These are phyloP conservation scores for Termitomyces sp. DNA, from an alignment of 768 basidiomycete species.

Conservation along the genomic window DNA sequence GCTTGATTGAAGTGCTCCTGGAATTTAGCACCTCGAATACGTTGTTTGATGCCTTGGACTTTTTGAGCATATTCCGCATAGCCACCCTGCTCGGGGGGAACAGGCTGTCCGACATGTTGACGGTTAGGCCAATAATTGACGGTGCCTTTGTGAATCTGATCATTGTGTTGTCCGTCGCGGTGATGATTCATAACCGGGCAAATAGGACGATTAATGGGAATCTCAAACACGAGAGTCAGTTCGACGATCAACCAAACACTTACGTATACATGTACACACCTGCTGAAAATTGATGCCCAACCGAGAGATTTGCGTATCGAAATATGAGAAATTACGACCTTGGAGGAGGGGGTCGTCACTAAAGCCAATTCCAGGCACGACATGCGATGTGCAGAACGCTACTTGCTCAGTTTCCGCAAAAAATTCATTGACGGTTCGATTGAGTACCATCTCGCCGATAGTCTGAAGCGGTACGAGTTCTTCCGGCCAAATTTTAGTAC, in stretches of 20 bases:
- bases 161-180: constrained; percentile 55
- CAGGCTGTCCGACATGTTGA: constrained; percentile 40
- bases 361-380: constrained; percentile 66
- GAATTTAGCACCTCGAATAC: constrained; percentile 68
- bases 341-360: constrained; percentile 79
- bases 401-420: constrained; percentile 88
- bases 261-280: constrained; percentile 26
- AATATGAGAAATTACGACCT: constrained; percentile 82
- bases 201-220: constrained; percentile 79
- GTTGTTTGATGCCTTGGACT: constrained; percentile 48
- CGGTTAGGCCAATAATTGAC: constrained; percentile 88
- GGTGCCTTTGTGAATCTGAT: constrained; percentile 48
- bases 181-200: constrained; percentile 71
- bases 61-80: constrained; percentile 52
- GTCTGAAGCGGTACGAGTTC: constrained; percentile 71
- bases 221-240: constrained; percentile 22
- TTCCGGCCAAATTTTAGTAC: constrained; percentile 84
- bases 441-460: constrained; percentile 70
- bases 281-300: constrained; percentile 79
- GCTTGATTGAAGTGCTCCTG: constrained; percentile 73
- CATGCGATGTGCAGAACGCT: constrained; percentile 77
- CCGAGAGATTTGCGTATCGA: constrained; percentile 79
- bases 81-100: constrained; percentile 45
- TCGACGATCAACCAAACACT: neutral
- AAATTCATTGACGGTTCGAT: constrained; percentile 64